A percentile compares a stretch with the other conserved stretches of the same genome.
Evolutionary conservation across 2,329 filamentous ascomycete genomes (phyloP).

Genomic region (Onygenales sp.): DNA sequence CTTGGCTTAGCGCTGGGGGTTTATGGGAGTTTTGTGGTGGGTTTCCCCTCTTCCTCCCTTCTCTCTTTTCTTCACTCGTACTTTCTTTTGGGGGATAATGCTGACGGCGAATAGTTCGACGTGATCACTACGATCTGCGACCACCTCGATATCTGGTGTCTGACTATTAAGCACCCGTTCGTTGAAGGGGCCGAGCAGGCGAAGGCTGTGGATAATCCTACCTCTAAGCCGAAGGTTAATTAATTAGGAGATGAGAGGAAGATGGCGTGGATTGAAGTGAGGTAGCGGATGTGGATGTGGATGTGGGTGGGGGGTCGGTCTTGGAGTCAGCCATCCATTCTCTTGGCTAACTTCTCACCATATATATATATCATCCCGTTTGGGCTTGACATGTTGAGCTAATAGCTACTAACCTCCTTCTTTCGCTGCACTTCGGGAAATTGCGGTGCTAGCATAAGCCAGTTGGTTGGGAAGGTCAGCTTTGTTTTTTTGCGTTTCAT

Average conservation of each 20-base stretch:
- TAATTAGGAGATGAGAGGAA: background rate
- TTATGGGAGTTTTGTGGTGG: slow-evolving; percentile 88
- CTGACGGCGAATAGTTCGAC: slow-evolving; percentile 49
- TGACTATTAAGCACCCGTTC: slow-evolving; percentile 84
- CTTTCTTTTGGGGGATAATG: background rate
- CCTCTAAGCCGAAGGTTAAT: background rate
- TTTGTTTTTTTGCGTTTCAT: no score
- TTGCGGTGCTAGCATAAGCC: no score
- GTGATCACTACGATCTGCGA: slow-evolving; percentile 98
- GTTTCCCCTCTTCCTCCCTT: slow-evolving; percentile 11
- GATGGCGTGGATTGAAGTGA: background rate
- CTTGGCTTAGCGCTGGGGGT: slow-evolving; percentile 76
- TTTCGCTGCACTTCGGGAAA: no score
- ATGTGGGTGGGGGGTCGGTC: no score
- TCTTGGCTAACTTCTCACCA: no score
- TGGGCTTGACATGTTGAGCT: no score
- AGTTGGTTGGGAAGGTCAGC: no score
- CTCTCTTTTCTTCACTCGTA: background rate
- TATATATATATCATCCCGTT: no score
- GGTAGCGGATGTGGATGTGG: no score
- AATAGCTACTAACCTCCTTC: no score
- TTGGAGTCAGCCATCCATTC: no score
- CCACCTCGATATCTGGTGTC: slow-evolving; percentile 95
- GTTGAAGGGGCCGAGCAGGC: slow-evolving; percentile 21
- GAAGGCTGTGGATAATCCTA: background rate